Base-by-base conservation (phyloP, 352 stramenopile genomes). In the Phytopythium sindhum region DNA sequence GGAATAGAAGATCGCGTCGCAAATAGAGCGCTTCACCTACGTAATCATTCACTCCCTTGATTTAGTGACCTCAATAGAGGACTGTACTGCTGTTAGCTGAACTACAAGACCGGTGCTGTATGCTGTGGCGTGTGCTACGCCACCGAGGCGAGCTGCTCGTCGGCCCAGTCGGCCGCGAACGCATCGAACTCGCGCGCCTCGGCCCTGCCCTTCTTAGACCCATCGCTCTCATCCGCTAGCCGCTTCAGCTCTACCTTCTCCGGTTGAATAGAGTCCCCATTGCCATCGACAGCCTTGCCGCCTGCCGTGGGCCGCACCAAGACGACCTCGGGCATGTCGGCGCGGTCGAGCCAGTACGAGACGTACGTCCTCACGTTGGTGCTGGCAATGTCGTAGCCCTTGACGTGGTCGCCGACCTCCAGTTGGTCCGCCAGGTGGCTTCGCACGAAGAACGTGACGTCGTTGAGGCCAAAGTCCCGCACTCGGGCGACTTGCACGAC, bases 391-490 rank as follows among this genome's bases (percentile, higher is more conserved):
- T 93, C 84, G 68, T 93, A 93, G 51, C 84, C 84, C 67, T 88
- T 86, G 57, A 90, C 82, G 11, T 65, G 80, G 63, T 92, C 81
- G 15, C 85, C 83, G 2, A 78, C 81, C 42, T 74, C 58, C 28
- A 94, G 66, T 19, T 84, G 56, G 14, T 65, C 71, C 19, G 81
- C 83, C 44, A 94, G 67, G 56, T 94, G 85, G 47, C 70, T 89
- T 1, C 77, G 76, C 23, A 90, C 72, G n/a, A 81, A 53, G 65
- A 90, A 92, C 24, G 75, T 90, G 57, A 70, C 88, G 60, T 94
- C 85, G 68, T 92, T 94, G 47, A 89, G 78, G 31, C 85, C 85
- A 72, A 94, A 91, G 63, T 94, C 85, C 33, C 74, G 80, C 26
- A 63, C 75, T 9, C 81, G 76, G 37, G 81, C 81, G 37, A 92